phyloP scores from a whole-genome alignment of 768 basidiomycete species.

The Boletus rufocinnamomeus region DNA sequence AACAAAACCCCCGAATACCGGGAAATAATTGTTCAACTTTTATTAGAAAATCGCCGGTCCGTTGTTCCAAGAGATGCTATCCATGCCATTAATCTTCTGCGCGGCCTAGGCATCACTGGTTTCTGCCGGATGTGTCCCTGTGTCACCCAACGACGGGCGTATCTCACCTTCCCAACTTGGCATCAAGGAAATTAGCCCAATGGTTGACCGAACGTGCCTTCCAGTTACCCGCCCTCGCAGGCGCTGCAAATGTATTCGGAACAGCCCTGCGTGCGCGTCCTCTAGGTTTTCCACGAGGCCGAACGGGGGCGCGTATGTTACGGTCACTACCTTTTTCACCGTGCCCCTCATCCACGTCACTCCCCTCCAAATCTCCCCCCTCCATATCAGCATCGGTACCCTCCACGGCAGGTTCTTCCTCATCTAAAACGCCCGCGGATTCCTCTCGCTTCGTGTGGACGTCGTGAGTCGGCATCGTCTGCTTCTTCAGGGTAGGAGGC shows the following conservation, averaged over 20 bases:
- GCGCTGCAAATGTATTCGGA: constrained; percentile 32
- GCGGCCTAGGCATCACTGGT: too few species aligned
- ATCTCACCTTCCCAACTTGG: too few species aligned
- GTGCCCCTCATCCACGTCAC: constrained; percentile 33
- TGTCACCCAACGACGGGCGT: too few species aligned
- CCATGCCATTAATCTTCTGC: too few species aligned
- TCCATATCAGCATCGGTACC: constrained; percentile 30
- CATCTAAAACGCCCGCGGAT: constrained; percentile 29
- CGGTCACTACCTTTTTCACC: constrained; percentile 38
- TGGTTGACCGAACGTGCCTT: too few species aligned
- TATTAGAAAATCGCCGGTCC: too few species aligned
- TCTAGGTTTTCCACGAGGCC: constrained; percentile 41
- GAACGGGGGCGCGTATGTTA: constrained; percentile 33
- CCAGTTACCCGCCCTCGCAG: constrained; percentile 24
- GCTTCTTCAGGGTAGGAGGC: constrained; percentile 23
- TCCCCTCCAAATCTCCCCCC: constrained; percentile 34
- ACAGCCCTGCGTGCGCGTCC: constrained; percentile 38
- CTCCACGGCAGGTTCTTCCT: constrained; percentile 33
- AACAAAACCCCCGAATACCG: too few species aligned
- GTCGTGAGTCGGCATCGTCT: constrained; percentile 21
- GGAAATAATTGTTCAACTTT: too few species aligned
- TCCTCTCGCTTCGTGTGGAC: constrained; percentile 33
- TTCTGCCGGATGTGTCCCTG: too few species aligned
- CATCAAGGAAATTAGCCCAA: too few species aligned
- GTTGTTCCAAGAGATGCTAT: too few species aligned